Evolutionary conservation across 1,139 yeast species (phyloP).

Genomic region (Lodderomyces theae): DNA sequence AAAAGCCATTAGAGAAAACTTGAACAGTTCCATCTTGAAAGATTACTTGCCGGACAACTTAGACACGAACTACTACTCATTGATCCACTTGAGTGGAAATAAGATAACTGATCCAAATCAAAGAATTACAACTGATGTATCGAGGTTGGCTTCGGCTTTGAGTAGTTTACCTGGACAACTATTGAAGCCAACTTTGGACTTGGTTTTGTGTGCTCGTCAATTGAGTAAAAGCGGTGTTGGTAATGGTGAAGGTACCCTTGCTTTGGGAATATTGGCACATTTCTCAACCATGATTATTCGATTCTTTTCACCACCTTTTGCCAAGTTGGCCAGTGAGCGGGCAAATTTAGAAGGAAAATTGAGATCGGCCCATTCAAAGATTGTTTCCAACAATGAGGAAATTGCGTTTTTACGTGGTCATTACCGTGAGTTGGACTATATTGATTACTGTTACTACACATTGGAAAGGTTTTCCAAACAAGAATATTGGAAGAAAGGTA

Average conservation of each 20-base stretch:
- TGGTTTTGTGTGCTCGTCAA: constrained; percentile 79
- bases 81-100: constrained; percentile 55
- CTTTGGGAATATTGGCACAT: constrained; percentile 79
- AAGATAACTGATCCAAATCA: constrained; percentile 76
- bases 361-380: constrained; percentile 76
- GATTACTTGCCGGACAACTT: constrained; percentile 65
- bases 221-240: constrained; percentile 73
- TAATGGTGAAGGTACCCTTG: constrained; percentile 80
- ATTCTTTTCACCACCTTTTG: constrained; percentile 86
- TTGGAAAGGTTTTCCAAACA: constrained; percentile 75
- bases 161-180: constrained; percentile 83
- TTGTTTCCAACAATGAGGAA: constrained; percentile 79
- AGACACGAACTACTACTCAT: constrained; percentile 45
- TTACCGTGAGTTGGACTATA: constrained; percentile 68
- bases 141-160: constrained; percentile 68
- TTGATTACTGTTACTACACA: constrained; percentile 80
- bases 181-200: constrained; percentile 80
- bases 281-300: constrained; percentile 71
- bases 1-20: constrained; percentile 59
- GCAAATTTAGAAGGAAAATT: constrained; percentile 85
- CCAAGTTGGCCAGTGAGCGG: constrained; percentile 72
- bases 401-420: constrained; percentile 86
- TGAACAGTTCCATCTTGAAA: constrained; percentile 63
- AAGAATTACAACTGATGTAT: constrained; percentile 75
- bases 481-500: constrained; percentile 72